A percentile compares a stretch with the other conserved stretches of the same genome.
These are phyloP conservation scores for Mycena rebaudengoi DNA, from an alignment of 768 basidiomycete genomes.

Conservation along the genomic window DNA sequence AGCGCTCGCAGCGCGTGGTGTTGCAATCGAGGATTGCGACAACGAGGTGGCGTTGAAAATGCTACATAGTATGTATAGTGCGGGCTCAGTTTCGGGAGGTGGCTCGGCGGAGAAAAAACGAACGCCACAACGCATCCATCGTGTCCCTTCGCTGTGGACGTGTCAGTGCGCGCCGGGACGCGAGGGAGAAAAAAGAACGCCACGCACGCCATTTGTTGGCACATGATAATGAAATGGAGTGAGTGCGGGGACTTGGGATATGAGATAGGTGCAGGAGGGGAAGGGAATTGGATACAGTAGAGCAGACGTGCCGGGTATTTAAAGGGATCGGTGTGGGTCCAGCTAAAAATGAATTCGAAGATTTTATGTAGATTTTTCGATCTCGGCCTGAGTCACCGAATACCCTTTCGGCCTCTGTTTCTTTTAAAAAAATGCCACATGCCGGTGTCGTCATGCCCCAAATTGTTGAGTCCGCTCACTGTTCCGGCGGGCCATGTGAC, in stretches of 20 bases:
- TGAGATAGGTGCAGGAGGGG: not conserved
- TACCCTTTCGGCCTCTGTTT: not conserved
- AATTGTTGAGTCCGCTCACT: not conserved
- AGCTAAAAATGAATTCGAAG: constrained; percentile 4
- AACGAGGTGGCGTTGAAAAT: constrained; percentile 81
- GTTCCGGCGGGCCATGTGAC: not conserved
- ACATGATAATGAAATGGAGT: constrained; percentile 54
- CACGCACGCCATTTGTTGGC: constrained; percentile 79
- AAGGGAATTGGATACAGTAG: not conserved
- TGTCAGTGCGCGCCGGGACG: not conserved
- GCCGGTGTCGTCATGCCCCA: constrained; percentile 15
- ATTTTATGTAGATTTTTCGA: constrained; percentile 4
- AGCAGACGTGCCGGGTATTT: not conserved
- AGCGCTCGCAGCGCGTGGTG: constrained; percentile 68
- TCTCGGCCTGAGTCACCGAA: constrained; percentile 13
- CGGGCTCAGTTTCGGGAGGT: constrained; percentile 17
- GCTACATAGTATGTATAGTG: too few relatives aligned
- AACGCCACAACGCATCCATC: constrained; percentile 78
- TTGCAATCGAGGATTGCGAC: constrained; percentile 82
- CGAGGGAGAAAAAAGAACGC: not conserved
- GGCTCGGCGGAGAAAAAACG: constrained; percentile 26
- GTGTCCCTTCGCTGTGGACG: constrained; percentile 74
- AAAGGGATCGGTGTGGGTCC: constrained; percentile 21
- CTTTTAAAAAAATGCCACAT: constrained; percentile 11
- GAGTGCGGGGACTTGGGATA: not conserved